phyloP scores from a whole-genome alignment of 2,329 filamentous ascomycete species.

The Bipolaris oryzae region DNA sequence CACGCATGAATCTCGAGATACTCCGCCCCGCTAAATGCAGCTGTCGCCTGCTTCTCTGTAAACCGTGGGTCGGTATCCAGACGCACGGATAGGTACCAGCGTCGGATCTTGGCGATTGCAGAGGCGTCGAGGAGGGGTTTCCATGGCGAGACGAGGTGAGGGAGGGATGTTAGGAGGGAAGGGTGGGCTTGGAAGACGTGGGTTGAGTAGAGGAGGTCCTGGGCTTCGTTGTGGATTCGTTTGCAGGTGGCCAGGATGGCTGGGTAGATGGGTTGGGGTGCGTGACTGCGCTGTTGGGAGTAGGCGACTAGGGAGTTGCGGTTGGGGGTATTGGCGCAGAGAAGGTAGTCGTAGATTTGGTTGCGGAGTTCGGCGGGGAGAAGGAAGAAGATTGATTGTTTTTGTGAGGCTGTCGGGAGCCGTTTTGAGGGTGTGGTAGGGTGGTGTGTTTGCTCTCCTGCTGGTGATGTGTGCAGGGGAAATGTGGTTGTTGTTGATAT shows the following conservation, averaged over 20 bases:
- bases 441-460: neutral
- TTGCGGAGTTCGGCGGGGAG: conserved; percentile 67
- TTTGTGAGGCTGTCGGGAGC: conserved; percentile 17
- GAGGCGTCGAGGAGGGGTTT: conserved; percentile 46
- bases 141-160: conserved; percentile 48
- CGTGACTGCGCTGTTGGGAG: neutral
- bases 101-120: conserved; percentile 46
- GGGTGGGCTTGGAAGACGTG: conserved; percentile 59
- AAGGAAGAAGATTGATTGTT: conserved; percentile 42
- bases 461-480: neutral
- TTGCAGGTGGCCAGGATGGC: conserved; percentile 52
- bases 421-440: conserved; percentile 7
- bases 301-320: conserved; percentile 12
- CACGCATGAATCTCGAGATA: conserved; percentile 58
- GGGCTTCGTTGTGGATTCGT: conserved; percentile 50
- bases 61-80: conserved; percentile 59
- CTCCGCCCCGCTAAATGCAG: conserved; percentile 55
- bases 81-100: conserved; percentile 55
- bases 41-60: conserved; percentile 44
- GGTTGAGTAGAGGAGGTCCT: conserved; percentile 55
- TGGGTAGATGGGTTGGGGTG: conserved; percentile 41
- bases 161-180: conserved; percentile 53
- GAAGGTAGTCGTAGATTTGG: conserved; percentile 58
- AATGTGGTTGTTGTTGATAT: neutral
- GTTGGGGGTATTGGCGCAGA: conserved; percentile 33